Evolutionary conservation across 495 filamentous ascomycete species (phyloP).

Genomic region (Hypoxylon intermedium): DNA sequence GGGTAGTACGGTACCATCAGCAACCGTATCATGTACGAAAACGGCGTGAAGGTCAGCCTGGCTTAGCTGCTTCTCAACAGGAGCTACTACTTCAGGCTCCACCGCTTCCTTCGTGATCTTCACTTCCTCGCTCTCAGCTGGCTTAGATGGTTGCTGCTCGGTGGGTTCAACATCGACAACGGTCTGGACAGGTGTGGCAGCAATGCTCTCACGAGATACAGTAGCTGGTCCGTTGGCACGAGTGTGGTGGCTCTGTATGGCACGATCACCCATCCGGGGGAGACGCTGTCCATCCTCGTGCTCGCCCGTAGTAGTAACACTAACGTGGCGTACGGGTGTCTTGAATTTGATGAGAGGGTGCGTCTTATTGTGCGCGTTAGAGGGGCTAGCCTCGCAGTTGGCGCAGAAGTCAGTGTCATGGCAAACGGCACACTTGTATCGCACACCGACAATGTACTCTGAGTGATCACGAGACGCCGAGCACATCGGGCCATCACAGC

Average conservation of each 20-base stretch:
- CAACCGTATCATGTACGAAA: constrained; percentile 78
- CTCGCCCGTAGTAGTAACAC: constrained; percentile 83
- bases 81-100: constrained; percentile 25
- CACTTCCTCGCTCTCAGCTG: constrained; percentile 42
- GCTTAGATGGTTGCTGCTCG: constrained; percentile 37
- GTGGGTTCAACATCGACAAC: constrained; percentile 73
- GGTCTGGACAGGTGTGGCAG: constrained; percentile 71
- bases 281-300: constrained; percentile 67
- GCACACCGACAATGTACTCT: constrained; percentile 79
- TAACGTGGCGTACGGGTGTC: constrained; percentile 87
- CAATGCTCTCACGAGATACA: constrained; percentile 55
- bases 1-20: constrained; percentile 75
- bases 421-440: constrained; percentile 98
- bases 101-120: constrained; percentile 48
- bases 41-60: constrained; percentile 67
- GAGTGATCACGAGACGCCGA: constrained; percentile 56
- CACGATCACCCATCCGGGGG: constrained; percentile 72
- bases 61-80: constrained; percentile 39
- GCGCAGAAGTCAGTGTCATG: constrained; percentile 96
- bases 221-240: constrained; percentile 61
- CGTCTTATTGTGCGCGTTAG: constrained; percentile 86
- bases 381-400: constrained; percentile 86
- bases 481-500: constrained; percentile 95
- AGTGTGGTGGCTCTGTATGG: constrained; percentile 16
- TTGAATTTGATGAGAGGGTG: constrained; percentile 98